Evolutionary conservation across 2,329 filamentous ascomycete genomes (phyloP).

Genomic region (Exophiala spinifera): DNA sequence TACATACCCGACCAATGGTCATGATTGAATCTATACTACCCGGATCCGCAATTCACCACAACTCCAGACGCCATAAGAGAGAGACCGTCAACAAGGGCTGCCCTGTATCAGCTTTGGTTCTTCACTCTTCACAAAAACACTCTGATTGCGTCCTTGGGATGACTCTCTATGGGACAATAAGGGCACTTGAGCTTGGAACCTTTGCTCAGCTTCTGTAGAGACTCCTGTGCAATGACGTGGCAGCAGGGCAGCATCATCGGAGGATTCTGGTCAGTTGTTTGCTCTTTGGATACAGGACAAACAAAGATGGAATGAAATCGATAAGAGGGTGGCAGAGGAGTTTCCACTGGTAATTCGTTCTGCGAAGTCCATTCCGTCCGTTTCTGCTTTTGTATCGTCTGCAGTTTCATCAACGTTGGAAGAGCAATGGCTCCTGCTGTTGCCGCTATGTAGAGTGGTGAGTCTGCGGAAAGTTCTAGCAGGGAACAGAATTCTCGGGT

Average conservation of each 20-base stretch:
- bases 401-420: constrained; percentile 83
- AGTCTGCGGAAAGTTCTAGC: constrained; percentile 83
- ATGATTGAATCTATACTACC: too few relatives aligned
- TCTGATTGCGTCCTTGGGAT: constrained; percentile 70
- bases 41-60: not conserved
- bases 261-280: constrained; percentile 87
- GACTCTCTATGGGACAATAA: constrained; percentile 85
- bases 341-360: constrained; percentile 80
- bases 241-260: constrained; percentile 97
- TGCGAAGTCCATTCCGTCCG: constrained; percentile 92
- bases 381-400: constrained; percentile 80
- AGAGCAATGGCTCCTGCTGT: constrained; percentile 91
- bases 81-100: not conserved
- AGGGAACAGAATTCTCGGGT: constrained; percentile 92
- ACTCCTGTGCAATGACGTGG: constrained; percentile 87
- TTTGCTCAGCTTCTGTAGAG: constrained; percentile 74
- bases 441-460: constrained; percentile 85
- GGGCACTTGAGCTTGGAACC: constrained; percentile 86
- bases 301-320: constrained; percentile 95
- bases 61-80: not conserved
- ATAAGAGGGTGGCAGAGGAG: constrained; percentile 61
- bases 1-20: too few relatives aligned
- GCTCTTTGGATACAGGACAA: constrained; percentile 94
- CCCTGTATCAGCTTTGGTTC: not conserved
- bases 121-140: constrained; percentile 58